Base-by-base conservation (phyloP, 352 stramenopile genomes). In the Pythium oligandrum region DNA sequence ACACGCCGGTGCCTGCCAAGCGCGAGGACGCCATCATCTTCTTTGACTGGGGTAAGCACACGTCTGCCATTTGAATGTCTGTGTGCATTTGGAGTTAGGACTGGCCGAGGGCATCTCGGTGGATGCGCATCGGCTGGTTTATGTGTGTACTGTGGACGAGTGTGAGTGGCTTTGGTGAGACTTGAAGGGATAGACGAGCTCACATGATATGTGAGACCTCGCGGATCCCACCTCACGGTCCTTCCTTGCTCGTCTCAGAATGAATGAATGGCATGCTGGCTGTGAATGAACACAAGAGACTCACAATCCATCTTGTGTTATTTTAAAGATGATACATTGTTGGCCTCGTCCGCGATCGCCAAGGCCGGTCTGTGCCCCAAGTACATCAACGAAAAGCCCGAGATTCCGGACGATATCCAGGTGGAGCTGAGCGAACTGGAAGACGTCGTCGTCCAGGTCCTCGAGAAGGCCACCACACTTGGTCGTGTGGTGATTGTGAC, bases 401-500 rank as follows among this genome's bases (percentile, higher is more conserved):
- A 78, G 32, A 88, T 94, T 54, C 83, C 83, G 0, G 61, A 61
- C 8, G 77, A 90, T 48, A 78, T 94, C n/a, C 70, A 75, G 46
- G 68, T 62, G 2, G 79, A 93, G 55, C 70, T 97, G 9, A 75
- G 78, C 36, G 70, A 81, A 56, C 71, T 96, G 3, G 80, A 96
- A 57, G 66, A 87, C 30, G 78, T 64, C 26, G 86, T 91, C n/a
- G 68, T 88, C 45, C 68, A 78, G 51, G 57, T 96, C 5, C 65
- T 97, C 1, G 67, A 87, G 45, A 75, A 75, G 26, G 87, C 87
- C 3, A 55, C 95, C 32, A 73, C 59, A 3, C 87, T 77, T 53
- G 88, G 86, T 32, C 76, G 78, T 10, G 86, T 96, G 12, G 73
- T 95, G 33, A 94, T 97, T 39, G 80, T 97, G 36, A 97, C 88